Conservation (phyloP, 495 filamentous ascomycete species). For the Astrocystis sublimbata region DNA sequence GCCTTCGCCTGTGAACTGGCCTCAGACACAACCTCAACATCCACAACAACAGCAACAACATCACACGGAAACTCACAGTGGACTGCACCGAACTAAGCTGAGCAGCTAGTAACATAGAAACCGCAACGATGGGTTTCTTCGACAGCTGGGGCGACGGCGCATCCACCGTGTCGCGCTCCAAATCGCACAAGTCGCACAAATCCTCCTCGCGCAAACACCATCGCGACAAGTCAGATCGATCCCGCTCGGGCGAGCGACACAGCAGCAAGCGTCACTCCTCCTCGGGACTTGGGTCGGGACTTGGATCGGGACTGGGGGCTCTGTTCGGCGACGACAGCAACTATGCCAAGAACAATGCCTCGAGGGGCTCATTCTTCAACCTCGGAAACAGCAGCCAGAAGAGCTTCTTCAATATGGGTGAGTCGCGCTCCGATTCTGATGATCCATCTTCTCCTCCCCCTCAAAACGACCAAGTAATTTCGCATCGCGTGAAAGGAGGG, state of each 20-base stretch:
- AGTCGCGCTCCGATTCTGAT: conserved; percentile 43
- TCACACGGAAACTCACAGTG: too few relatives aligned
- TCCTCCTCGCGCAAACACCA: conserved; percentile 25
- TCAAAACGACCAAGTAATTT: neutral
- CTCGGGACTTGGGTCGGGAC: too few relatives aligned
- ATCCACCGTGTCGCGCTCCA: conserved; percentile 43
- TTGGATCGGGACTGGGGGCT: conserved; percentile 42
- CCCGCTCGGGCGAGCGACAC: conserved; percentile 28
- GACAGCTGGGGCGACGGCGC: conserved; percentile 44
- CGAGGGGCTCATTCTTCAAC: conserved; percentile 55
- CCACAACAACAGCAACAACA: too few relatives aligned
- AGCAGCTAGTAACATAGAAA: too few relatives aligned
- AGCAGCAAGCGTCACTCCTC: conserved; percentile 30
- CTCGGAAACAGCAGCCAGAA: conserved; percentile 46
- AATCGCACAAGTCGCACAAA: conserved; percentile 34
- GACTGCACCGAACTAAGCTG: too few relatives aligned
- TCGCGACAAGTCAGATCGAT: conserved; percentile 30
- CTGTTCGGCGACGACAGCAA: conserved; percentile 31
- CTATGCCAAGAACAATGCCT: conserved; percentile 41
- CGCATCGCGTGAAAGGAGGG: neutral
- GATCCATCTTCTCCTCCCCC: too few relatives aligned
- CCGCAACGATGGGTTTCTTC: conserved; percentile 40
- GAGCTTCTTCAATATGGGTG: conserved; percentile 48
- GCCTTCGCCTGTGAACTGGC: neutral
- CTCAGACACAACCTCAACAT: neutral